Conservation (phyloP, 1,284 basidiomycete genomes). For the Mycosarcoma mackinlayi region DNA sequence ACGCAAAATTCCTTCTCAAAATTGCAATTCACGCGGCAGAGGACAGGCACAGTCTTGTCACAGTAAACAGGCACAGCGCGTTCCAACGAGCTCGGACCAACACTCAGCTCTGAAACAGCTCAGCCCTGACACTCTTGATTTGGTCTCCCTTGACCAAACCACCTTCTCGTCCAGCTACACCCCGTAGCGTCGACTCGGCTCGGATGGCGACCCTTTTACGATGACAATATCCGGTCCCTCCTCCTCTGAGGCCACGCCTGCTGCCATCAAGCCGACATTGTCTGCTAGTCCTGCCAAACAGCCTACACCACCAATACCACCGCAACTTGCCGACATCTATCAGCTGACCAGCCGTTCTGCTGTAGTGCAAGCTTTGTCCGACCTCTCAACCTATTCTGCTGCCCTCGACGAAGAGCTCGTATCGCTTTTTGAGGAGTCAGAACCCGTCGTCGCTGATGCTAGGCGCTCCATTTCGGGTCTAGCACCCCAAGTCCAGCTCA, state of each 20-base stretch:
- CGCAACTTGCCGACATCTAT: conserved; percentile 27
- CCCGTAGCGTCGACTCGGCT: no score
- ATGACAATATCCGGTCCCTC: conserved; percentile 29
- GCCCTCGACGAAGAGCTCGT: conserved; percentile 81
- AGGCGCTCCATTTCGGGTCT: conserved; percentile 71
- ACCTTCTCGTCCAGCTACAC: no score
- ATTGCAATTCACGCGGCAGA: conserved; percentile 1
- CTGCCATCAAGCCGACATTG: not conserved
- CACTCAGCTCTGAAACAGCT: not conserved
- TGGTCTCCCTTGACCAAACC: not conserved
- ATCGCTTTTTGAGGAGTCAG: conserved; percentile 75
- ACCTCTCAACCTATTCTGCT: conserved; percentile 81
- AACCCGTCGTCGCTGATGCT: conserved; percentile 39
- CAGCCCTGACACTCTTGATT: not conserved
- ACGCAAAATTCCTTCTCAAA: not conserved
- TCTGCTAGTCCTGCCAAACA: conserved; percentile 11
- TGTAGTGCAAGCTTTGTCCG: conserved; percentile 68
- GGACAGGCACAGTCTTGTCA: conserved; percentile 16
- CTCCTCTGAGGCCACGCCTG: conserved; percentile 1
- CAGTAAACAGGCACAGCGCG: no score
- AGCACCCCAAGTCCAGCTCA: conserved; percentile 75
- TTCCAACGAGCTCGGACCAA: conserved; percentile 37
- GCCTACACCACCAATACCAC: not conserved
- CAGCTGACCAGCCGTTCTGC: conserved; percentile 47
- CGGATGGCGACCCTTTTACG: conserved; percentile 1